Evolutionary conservation across 805 yeast species (phyloP), one percentile per base, ranked within the genome.

Genomic region (Scheffersomyces coipomensis): DNA sequence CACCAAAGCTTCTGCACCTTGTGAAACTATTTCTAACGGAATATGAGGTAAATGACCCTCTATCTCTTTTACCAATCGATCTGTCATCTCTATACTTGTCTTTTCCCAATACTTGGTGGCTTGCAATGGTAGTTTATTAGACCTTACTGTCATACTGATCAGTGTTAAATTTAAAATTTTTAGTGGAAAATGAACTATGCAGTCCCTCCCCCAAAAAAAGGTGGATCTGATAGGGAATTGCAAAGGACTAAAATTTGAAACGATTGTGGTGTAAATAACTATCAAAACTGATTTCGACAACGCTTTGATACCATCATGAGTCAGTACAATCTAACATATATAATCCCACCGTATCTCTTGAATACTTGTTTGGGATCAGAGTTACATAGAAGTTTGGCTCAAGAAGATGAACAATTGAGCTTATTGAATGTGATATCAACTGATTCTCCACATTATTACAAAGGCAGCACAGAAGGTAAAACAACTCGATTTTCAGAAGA

Each of bases 1-100:
- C 2, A 88, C 89, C 9, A 88, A 71, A 0, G 96, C 95, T 58
- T 88, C 97, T 1, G 97, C 97, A 19, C 97, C 97, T 55, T 88
- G 97, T 0, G 95, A 85, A 2, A 88, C 66, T 21, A 78, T 66
- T 1, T 59, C 52, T 4, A 84, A 55, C 0, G 81, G 78, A 5
- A 83, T 66, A 30, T 73, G 66, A 1, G 76, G 73, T 17, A 83
- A 54, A 17, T 70, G 61, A 1, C 47, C 30, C 34, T 70, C 62
- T 0, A 79, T 81, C 24, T 51, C 57, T 2, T 53, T 61, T 5
- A 84, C 43, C 1, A 82, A 64, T 19, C 62, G 68, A 15, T 72
- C 73, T 8, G 88, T 81, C 89, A 83, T 82, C n/a, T n/a, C n/a
- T n/a, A n/a, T n/a, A n/a, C n/a, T n/a, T n/a, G n/a, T n/a, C n/a